Base-by-base conservation (phyloP, 306 rosid genomes). In the Sphenostylis stenocarpa region DNA sequence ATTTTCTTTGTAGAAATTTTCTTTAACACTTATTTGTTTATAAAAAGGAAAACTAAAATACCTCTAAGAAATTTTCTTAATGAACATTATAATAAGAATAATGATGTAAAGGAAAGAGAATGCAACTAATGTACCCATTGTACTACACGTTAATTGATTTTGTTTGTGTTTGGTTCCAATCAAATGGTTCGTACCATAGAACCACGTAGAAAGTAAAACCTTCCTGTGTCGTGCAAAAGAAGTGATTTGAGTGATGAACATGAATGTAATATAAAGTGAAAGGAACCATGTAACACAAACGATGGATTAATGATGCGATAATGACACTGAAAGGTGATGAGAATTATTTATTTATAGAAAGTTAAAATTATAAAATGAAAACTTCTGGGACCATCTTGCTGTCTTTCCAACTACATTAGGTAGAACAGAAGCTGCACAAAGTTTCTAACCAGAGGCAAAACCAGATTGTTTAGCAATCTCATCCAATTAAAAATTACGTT, bases 401-500 rank as follows among this genome's bases (percentile, higher is more conserved):
- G 44, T 61, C 67, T 29, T 61, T 33, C 67, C 67, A 61, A 61
- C 67, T 61, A 61, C 24, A 61, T 61, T 61, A 61, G 67, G 67
- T 61, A n/a, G 6, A 61, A 61, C 67, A 61, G 67, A 61, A 61
- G 44, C 31, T 7, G n/a, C 44, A 61, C 43, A 61, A 31, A 61
- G 67, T 31, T 61, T 61, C 43, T 31, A 61, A 60, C 21, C 5
- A 1, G 66, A 28, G 41, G 39, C 66, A 60, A 60, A 60, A 10
- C n/a, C 39, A 6, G 0, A 14, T 29, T 58, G 65, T 58, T 60
- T 60, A 55, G 10, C 36, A 26, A 14, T 57, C 64, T 24, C 36
- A 31, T 61, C 67, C 44, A n/a, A 61, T 61, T 33, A 33, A 33
- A 31, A 16, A 29, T 14, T 29, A 33, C 8, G 67, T 7, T 44